Conservation (phyloP, 768 basidiomycete genomes). For the Pleurotus cornucopiae region DNA sequence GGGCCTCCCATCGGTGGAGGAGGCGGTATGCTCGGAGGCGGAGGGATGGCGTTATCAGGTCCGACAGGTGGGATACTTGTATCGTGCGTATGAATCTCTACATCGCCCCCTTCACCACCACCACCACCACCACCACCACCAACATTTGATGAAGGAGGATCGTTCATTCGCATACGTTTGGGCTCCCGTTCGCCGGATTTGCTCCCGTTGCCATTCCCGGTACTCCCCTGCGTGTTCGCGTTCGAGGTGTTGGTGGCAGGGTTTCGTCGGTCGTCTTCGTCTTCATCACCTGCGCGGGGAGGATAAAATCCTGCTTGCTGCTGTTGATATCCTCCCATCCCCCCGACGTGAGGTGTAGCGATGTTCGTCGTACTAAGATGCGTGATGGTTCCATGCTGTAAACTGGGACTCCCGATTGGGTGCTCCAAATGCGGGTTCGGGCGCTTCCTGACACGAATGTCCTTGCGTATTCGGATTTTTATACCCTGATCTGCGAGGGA, state of each 20-base stretch:
- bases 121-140: too few species aligned
- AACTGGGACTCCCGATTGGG: slow-evolving; percentile 18
- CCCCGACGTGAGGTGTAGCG: too few species aligned
- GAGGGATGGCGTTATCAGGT: not conserved
- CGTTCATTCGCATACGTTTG: slow-evolving; percentile 34
- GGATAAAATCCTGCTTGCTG: too few species aligned
- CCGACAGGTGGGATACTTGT: slow-evolving; percentile 13
- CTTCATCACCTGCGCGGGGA: too few species aligned
- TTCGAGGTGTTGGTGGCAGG: too few species aligned
- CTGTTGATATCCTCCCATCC: too few species aligned
- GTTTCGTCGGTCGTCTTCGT: too few species aligned
- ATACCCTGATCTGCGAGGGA: slow-evolving; percentile 94
- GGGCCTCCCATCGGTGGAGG: not conserved
- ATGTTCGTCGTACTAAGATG: too few species aligned
- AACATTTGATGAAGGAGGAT: slow-evolving; percentile 4
- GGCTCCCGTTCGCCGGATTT: slow-evolving; percentile 22
- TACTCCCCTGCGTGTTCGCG: not conserved
- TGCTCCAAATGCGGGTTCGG: slow-evolving; percentile 40
- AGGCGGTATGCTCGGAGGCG: slow-evolving; percentile 4
- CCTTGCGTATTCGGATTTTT: slow-evolving; percentile 91
- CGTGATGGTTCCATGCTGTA: too few species aligned
- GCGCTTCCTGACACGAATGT: slow-evolving; percentile 79
- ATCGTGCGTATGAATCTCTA: slow-evolving; percentile 19
- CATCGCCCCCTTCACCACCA: slow-evolving; percentile 6
- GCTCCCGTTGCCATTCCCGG: slow-evolving; percentile 3